phyloP scores from a whole-genome alignment of 2,329 filamentous ascomycete genomes.

The Fusarium acutatum region DNA sequence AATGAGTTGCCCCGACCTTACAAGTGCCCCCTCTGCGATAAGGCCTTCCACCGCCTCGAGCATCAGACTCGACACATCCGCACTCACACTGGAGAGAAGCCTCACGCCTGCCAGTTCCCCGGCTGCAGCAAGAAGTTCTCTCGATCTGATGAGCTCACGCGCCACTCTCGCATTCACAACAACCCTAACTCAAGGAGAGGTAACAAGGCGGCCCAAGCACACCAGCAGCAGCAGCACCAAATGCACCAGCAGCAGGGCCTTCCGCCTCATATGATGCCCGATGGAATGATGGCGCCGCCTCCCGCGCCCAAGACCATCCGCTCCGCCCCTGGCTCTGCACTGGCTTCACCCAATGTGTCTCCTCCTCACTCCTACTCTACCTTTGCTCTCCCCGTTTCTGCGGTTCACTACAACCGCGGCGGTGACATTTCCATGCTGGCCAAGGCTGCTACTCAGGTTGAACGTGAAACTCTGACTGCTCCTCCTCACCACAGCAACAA shows the following conservation, averaged over 20 bases:
- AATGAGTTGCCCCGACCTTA: conserved; percentile 91
- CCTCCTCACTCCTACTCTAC: conserved; percentile 88
- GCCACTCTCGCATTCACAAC: conserved; percentile 98
- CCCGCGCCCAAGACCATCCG: conserved; percentile 80
- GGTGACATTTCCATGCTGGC: conserved; percentile 68
- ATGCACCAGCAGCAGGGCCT: conserved; percentile 51
- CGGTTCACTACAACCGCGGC: conserved; percentile 60
- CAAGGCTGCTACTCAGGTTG: conserved; percentile 68
- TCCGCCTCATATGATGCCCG: conserved; percentile 56
- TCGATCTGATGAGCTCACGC: conserved; percentile 93
- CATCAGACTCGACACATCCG: conserved; percentile 92
- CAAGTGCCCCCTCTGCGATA: conserved; percentile 98
- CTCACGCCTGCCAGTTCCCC: conserved; percentile 93
- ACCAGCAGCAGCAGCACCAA: conserved; percentile 48
- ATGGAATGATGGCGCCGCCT: conserved; percentile 81
- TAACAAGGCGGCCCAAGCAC: conserved; percentile 73
- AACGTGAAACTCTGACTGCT: conserved; percentile 62
- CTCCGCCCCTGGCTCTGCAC: conserved; percentile 85
- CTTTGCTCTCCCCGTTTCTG: conserved; percentile 64
- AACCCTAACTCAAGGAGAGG: conserved; percentile 96
- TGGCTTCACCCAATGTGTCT: conserved; percentile 94
- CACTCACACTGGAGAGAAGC: conserved; percentile 98
- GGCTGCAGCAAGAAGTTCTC: conserved; percentile 98
- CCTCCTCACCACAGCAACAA: conserved; percentile 53
- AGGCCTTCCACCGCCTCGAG: conserved; percentile 97